A percentile compares a stretch with the other conserved stretches of the same genome.
phyloP scores from a whole-genome alignment of 2,329 filamentous ascomycete genomes.

The Rhynchosporium agropyri region DNA sequence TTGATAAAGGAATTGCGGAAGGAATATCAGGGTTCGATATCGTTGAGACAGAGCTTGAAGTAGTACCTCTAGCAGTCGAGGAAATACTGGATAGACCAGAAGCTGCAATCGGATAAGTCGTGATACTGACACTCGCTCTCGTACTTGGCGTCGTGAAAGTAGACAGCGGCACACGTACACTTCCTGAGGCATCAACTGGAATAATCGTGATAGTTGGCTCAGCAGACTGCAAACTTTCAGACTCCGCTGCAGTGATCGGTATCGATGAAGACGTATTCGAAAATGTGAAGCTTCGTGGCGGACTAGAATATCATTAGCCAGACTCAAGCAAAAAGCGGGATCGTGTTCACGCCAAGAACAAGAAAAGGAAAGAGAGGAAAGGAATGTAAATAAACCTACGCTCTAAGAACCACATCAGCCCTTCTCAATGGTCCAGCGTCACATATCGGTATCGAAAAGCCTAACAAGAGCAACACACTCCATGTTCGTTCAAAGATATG shows the following conservation, averaged over 20 bases:
- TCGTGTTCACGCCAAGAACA: no score
- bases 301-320: constrained; percentile 7
- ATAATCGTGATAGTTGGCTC: constrained; percentile 22
- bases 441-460: neutral
- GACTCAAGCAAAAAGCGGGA: neutral
- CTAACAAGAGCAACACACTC: neutral
- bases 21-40: neutral
- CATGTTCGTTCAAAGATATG: neutral
- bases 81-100: neutral
- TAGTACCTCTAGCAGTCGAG: neutral
- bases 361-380: neutral
- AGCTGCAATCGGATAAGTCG: neutral
- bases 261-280: constrained; percentile 24
- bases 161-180: neutral
- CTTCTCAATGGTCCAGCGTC: constrained; percentile 34
- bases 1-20: neutral
- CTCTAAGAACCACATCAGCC: constrained; percentile 17
- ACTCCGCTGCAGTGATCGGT: neutral
- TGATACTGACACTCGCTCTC: neutral
- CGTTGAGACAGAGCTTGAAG: neutral
- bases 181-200: constrained; percentile 14
- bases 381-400: constrained; percentile 23
- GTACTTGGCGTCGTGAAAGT: constrained; percentile 7
- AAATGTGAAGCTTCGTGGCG: constrained; percentile 24
- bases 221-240: neutral